phyloP scores from a whole-genome alignment of 2,329 filamentous ascomycete species.

The Claviceps sp. region DNA sequence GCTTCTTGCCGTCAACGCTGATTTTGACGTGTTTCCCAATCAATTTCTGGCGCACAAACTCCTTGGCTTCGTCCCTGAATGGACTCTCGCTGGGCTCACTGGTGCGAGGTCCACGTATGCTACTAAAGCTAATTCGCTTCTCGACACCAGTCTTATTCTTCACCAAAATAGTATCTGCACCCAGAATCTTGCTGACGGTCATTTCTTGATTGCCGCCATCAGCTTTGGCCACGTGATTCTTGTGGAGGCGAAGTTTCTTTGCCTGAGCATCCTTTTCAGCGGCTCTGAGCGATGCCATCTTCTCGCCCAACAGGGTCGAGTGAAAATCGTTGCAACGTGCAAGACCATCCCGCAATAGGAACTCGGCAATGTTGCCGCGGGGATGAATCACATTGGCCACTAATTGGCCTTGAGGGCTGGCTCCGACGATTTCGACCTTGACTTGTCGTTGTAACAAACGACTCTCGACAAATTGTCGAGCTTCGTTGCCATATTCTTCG shows the following conservation, averaged over 20 bases:
- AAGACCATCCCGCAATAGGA: constrained; percentile 76
- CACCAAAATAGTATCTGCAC: constrained; percentile 78
- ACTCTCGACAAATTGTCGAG: constrained; percentile 74
- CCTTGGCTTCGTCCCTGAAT: constrained; percentile 87
- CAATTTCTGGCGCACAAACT: constrained; percentile 82
- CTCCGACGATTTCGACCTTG: constrained; percentile 68
- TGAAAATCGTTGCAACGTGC: constrained; percentile 93
- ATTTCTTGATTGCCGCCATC: constrained; percentile 60
- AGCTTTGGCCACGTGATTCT: constrained; percentile 61
- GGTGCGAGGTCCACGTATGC: constrained; percentile 82
- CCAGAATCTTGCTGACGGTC: constrained; percentile 71
- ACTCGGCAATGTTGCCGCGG: constrained; percentile 82
- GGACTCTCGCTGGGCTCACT: constrained; percentile 77
- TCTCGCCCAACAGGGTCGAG: constrained; percentile 75
- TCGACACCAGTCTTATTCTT: constrained; percentile 74
- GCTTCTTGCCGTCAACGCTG: constrained; percentile 78
- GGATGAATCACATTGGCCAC: constrained; percentile 80
- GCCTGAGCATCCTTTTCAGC: constrained; percentile 79
- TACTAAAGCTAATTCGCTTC: constrained; percentile 85
- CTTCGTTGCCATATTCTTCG: constrained; percentile 82
- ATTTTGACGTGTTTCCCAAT: constrained; percentile 95
- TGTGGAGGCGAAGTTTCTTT: constrained; percentile 66
- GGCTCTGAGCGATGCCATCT: constrained; percentile 74
- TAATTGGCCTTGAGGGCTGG: constrained; percentile 84
- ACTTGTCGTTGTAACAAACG: constrained; percentile 78